Conservation (phyloP, 192 early-diverging fungal genomes). For the Coemansia sp. region DNA sequence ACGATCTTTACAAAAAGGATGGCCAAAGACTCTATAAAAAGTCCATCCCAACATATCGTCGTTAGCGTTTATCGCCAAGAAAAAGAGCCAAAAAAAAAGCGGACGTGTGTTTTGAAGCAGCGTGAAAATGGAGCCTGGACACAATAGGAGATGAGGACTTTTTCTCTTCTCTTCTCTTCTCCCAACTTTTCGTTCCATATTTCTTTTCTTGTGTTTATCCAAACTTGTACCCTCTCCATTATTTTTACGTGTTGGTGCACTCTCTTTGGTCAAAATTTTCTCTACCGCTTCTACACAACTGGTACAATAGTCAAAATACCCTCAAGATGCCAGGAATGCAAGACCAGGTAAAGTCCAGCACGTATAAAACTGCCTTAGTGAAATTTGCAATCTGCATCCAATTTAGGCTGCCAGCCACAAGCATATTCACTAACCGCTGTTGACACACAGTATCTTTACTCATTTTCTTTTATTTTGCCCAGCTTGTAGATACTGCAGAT, state of each 20-base stretch:
- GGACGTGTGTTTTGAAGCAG: neutral
- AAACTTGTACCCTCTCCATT: neutral
- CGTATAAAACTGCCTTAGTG: neutral
- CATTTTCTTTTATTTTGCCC: neutral
- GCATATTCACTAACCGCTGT: neutral
- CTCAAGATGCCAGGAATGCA: constrained; percentile 48
- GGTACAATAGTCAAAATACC: neutral
- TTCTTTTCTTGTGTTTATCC: constrained; percentile 5
- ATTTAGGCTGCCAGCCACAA: too few relatives aligned
- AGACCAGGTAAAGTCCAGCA: constrained; percentile 34
- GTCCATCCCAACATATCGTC: too few relatives aligned
- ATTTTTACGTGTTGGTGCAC: neutral
- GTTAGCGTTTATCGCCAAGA: too few relatives aligned
- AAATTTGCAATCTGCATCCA: neutral
- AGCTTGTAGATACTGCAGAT: constrained; percentile 45
- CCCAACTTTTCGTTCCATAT: constrained; percentile 1
- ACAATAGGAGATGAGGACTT: neutral
- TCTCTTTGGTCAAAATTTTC: neutral
- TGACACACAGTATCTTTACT: neutral
- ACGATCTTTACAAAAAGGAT: neutral
- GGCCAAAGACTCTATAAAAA: too few relatives aligned
- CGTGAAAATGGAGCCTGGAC: neutral
- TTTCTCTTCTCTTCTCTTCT: neutral
- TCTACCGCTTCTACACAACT: neutral
- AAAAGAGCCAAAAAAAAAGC: neutral